phyloP scores from a whole-genome alignment of 495 filamentous ascomycete species.

The Lineolata rhizophorae region DNA sequence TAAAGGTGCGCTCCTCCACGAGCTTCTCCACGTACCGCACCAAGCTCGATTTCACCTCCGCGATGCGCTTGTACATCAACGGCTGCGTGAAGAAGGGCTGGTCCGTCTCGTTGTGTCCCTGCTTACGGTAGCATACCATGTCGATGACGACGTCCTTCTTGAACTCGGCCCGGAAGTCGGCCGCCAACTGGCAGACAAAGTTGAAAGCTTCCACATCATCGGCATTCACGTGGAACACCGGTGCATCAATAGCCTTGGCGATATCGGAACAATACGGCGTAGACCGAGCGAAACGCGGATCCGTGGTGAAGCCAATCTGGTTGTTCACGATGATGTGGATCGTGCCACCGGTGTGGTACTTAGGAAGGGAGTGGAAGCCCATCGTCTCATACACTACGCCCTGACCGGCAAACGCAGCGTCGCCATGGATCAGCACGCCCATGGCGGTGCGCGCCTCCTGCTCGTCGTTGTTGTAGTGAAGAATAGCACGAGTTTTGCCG shows the following conservation, averaged over 20 bases:
- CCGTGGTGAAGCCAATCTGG: constrained; percentile 99
- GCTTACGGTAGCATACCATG: constrained; percentile 95
- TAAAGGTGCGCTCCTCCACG: constrained; percentile 76
- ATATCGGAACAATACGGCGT: constrained; percentile 98
- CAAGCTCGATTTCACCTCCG: constrained; percentile 53
- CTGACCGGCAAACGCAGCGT: constrained; percentile 90
- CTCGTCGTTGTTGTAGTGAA: constrained; percentile 98
- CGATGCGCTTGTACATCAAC: constrained; percentile 95
- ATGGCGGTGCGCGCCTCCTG: constrained; percentile 69
- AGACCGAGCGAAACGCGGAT: constrained; percentile 88
- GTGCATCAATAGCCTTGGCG: constrained; percentile 93
- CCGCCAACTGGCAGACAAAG: constrained; percentile 89
- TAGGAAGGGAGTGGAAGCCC: constrained; percentile 86
- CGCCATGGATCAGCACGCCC: constrained; percentile 88
- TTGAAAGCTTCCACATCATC: constrained; percentile 97
- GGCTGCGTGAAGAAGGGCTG: constrained; percentile 99
- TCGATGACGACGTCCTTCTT: constrained; percentile 94
- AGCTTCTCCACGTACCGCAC: constrained; percentile 79
- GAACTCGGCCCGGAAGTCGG: constrained; percentile 95
- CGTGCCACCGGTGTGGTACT: constrained; percentile 91
- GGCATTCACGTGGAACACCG: constrained; percentile 96
- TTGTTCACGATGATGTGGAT: constrained; percentile 98
- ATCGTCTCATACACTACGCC: constrained; percentile 97
- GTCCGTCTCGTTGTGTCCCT: constrained; percentile 98
- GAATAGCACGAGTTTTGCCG: constrained; percentile 90